Percentiles rank a stretch among this genome's conserved stretches.
phyloP scores from a whole-genome alignment of 2,329 filamentous ascomycete species.

The Fonsecaea erecta region DNA sequence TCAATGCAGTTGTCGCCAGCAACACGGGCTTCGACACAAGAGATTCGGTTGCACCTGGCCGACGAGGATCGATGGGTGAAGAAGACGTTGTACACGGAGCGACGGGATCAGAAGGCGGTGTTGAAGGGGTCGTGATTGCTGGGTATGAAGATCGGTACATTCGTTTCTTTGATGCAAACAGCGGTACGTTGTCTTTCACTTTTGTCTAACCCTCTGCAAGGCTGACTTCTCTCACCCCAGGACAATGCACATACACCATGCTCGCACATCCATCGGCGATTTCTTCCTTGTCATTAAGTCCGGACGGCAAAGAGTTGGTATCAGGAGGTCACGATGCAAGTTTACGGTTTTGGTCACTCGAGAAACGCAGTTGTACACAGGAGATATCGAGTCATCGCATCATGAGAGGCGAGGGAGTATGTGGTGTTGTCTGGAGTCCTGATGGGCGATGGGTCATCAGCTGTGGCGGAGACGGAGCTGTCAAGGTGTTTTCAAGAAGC shows the following conservation, averaged over 20 bases:
- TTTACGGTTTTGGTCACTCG: slow-evolving; percentile 94
- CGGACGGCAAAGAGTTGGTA: slow-evolving; percentile 90
- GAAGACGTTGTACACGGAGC: slow-evolving; percentile 77
- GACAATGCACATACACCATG: slow-evolving; percentile 99
- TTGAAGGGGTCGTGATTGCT: slow-evolving; percentile 93
- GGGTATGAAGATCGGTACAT: slow-evolving; percentile 97
- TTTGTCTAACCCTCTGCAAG: neutral
- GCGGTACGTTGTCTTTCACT: slow-evolving; percentile 64
- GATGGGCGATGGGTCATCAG: slow-evolving; percentile 95
- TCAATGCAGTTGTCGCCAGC: slow-evolving; percentile 89
- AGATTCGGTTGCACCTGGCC: slow-evolving; percentile 64
- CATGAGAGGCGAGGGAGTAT: slow-evolving; percentile 96
- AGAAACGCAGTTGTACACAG: slow-evolving; percentile 93
- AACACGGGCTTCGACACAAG: slow-evolving; percentile 76
- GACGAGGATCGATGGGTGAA: slow-evolving; percentile 70
- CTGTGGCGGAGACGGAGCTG: slow-evolving; percentile 90
- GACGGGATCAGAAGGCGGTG: slow-evolving; percentile 78
- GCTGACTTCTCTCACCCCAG: slow-evolving; percentile 53
- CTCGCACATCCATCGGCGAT: slow-evolving; percentile 93
- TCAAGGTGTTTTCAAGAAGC: slow-evolving; percentile 73
- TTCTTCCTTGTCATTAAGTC: slow-evolving; percentile 86
- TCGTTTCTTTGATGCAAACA: slow-evolving; percentile 97
- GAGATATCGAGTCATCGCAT: slow-evolving; percentile 91
- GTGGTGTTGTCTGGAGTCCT: slow-evolving; percentile 91
- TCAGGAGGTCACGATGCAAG: slow-evolving; percentile 95